Percentiles rank a stretch among this genome's conserved stretches.
These are phyloP conservation scores for Pseudomicrostroma phylloplanum DNA, from an alignment of 1,284 basidiomycete genomes.

Conservation along the genomic window DNA sequence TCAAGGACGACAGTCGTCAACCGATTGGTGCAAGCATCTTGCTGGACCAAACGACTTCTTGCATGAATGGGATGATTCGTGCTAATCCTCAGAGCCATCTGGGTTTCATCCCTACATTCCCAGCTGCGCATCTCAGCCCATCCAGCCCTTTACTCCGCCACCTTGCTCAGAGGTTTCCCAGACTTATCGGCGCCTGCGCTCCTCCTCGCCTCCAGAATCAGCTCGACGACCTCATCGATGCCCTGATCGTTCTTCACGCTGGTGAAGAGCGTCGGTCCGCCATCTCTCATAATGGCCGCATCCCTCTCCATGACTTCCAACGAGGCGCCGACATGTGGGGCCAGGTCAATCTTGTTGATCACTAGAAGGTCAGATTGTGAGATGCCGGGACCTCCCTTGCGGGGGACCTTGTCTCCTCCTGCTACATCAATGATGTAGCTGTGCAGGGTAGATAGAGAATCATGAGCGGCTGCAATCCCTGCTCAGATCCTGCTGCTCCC, in stretches of 20 bases:
- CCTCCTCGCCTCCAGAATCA: conserved; percentile 73
- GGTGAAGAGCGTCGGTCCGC: conserved; percentile 86
- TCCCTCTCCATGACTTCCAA: conserved; percentile 92
- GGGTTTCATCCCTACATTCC: no score
- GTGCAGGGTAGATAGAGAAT: neutral
- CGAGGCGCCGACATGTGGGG: conserved; percentile 84
- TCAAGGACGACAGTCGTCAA: no score
- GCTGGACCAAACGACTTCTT: no score
- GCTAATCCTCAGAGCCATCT: no score
- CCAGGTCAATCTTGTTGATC: conserved; percentile 69
- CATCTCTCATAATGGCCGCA: conserved; percentile 83
- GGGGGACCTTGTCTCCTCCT: conserved; percentile 95
- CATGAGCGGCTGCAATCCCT: neutral
- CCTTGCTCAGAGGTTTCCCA: neutral
- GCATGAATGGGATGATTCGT: no score
- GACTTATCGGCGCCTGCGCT: neutral
- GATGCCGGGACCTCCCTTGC: conserved; percentile 83
- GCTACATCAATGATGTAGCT: conserved; percentile 57
- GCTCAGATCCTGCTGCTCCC: neutral
- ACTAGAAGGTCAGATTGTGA: conserved; percentile 82
- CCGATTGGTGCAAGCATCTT: no score
- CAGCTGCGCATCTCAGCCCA: no score
- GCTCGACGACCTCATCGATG: conserved; percentile 72
- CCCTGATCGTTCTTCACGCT: conserved; percentile 75
- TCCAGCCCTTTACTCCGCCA: no score